These are phyloP conservation scores for Clarireedia sp. DNA, from an alignment of 2,329 filamentous ascomycete species.

Conservation along the genomic window DNA sequence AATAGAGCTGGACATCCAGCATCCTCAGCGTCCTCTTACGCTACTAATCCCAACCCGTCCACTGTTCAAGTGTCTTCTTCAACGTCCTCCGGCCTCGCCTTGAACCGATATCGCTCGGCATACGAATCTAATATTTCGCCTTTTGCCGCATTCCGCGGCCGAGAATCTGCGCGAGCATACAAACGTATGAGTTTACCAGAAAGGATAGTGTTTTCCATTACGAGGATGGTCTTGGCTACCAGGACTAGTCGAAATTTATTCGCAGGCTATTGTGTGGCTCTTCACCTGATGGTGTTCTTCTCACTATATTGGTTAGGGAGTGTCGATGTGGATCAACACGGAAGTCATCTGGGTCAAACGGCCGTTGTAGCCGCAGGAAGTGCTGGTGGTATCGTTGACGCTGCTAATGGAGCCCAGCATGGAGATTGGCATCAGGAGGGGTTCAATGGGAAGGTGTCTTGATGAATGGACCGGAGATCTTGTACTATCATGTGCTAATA, in stretches of 20 bases:
- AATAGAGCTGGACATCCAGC: slow-evolving; percentile 58
- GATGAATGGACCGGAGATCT: slow-evolving; percentile 10
- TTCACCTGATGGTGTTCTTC: slow-evolving; percentile 82
- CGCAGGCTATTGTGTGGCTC: slow-evolving; percentile 78
- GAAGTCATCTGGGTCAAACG: slow-evolving; percentile 28
- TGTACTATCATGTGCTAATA: slow-evolving; percentile 26
- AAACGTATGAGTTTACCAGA: slow-evolving; percentile 90
- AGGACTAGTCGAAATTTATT: slow-evolving; percentile 89
- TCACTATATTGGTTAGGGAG: slow-evolving; percentile 80
- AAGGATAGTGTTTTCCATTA: slow-evolving; percentile 81
- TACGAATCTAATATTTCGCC: slow-evolving; percentile 95
- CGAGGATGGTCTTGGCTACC: slow-evolving; percentile 82
- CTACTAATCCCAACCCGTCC: slow-evolving; percentile 66
- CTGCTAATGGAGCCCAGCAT: slow-evolving; percentile 32
- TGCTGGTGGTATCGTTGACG: slow-evolving; percentile 32
- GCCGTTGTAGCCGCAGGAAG: slow-evolving; percentile 38
- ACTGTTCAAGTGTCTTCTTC: slow-evolving; percentile 55
- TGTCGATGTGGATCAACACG: slow-evolving; percentile 50
- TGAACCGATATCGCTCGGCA: slow-evolving; percentile 81
- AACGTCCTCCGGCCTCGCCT: slow-evolving; percentile 54
- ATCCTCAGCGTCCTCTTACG: slow-evolving; percentile 58
- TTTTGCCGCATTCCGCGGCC: slow-evolving; percentile 90
- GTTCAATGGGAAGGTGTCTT: slow-evolving; percentile 25
- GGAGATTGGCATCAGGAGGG: slow-evolving; percentile 56
- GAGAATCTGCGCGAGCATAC: slow-evolving; percentile 84